Conservation (phyloP, 129 eudicot genomes). For the Flaveria bidentis region DNA sequence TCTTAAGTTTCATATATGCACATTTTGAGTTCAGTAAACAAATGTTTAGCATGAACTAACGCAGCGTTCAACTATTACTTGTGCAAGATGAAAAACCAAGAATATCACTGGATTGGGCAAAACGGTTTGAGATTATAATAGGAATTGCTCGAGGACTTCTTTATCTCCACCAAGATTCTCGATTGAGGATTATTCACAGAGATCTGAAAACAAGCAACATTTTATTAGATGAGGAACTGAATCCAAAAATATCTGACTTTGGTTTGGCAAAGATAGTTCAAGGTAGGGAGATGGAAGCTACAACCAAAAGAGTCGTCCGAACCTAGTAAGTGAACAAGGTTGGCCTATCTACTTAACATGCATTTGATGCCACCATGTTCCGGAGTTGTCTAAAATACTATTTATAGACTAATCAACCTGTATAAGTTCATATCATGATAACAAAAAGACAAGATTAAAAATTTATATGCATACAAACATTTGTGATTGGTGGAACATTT, state of each 20-base stretch:
- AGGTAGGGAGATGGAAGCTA: conserved; percentile 44
- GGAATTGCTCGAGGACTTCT: conserved; percentile 53
- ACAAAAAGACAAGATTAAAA: not conserved
- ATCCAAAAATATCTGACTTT: conserved; percentile 50
- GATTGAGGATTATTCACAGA: conserved; percentile 40
- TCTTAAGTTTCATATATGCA: not conserved
- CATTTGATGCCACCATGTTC: not conserved
- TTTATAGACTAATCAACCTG: no score
- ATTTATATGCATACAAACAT: not conserved
- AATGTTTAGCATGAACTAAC: not conserved
- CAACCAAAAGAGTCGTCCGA: conserved; percentile 41
- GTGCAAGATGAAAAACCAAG: conserved; percentile 30
- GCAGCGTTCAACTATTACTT: not conserved
- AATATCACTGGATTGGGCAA: conserved; percentile 30
- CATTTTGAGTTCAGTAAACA: not conserved
- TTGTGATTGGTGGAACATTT: no score
- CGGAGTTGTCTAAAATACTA: no score
- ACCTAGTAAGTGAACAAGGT: conserved; percentile 38
- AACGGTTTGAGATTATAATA: conserved; percentile 39
- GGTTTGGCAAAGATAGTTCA: conserved; percentile 54
- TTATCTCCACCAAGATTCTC: conserved; percentile 53
- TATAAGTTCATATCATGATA: not conserved
- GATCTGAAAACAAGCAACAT: conserved; percentile 48
- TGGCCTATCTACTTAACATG: not conserved
- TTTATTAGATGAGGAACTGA: conserved; percentile 42